Evolutionary conservation across 192 early-diverging fungal species (phyloP).

Genomic region (Gamsiella multidivaricata): DNA sequence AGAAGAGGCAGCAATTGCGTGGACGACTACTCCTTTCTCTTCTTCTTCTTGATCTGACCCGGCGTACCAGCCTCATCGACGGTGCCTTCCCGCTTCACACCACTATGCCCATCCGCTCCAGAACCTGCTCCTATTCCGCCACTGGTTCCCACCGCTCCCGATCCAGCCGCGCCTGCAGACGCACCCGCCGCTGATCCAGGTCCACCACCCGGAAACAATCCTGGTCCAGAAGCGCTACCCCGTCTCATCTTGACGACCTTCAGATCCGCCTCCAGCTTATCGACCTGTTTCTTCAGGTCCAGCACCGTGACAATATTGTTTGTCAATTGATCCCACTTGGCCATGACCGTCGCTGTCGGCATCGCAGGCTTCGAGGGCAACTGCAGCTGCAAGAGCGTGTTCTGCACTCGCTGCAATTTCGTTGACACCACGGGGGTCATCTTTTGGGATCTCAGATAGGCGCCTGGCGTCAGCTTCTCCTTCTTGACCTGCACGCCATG

Average conservation of each 20-base stretch:
- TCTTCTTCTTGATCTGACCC: slow-evolving; percentile 45
- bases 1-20: too few species aligned
- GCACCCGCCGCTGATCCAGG: not conserved
- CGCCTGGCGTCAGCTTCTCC: slow-evolving; percentile 70
- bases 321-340: slow-evolving; percentile 82
- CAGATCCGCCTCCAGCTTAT: slow-evolving; percentile 83
- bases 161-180: not conserved
- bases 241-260: slow-evolving; percentile 56
- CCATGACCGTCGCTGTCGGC: slow-evolving; percentile 83
- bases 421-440: slow-evolving; percentile 65
- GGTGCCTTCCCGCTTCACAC: slow-evolving; percentile 45
- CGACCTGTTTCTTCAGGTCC: slow-evolving; percentile 85
- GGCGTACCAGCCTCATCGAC: slow-evolving; percentile 25
- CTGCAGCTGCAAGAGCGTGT: slow-evolving; percentile 25
- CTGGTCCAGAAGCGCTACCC: slow-evolving; percentile 48
- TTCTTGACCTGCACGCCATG: slow-evolving; percentile 51
- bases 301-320: slow-evolving; percentile 78
- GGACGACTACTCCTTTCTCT: slow-evolving; percentile 42
- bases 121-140: not conserved
- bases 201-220: slow-evolving; percentile 52
- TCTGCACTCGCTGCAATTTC: slow-evolving; percentile 42
- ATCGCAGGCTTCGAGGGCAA: slow-evolving; percentile 75
- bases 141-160: not conserved
- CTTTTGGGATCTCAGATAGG: slow-evolving; percentile 71
- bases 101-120: slow-evolving; percentile 14